Conservation (phyloP, 176 grass and related monocot genomes). For the Pontederia paniculata region DNA sequence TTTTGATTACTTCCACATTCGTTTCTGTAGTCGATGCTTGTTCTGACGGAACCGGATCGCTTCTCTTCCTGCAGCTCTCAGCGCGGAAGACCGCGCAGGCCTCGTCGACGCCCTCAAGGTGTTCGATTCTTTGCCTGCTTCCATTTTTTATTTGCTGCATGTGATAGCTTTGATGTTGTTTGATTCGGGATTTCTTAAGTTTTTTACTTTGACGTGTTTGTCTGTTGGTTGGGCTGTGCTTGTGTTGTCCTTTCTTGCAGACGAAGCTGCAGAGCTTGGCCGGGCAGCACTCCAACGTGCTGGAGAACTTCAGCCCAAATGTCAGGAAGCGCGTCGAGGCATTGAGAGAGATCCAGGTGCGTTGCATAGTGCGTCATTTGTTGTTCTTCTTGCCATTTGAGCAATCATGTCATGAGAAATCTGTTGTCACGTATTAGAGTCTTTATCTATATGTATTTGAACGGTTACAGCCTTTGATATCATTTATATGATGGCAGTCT, state of each 20-base stretch:
- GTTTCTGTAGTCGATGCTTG: neutral
- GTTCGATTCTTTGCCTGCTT: neutral
- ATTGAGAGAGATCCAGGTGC: conserved; percentile 14
- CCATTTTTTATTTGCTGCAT: neutral
- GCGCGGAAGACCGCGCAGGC: neutral
- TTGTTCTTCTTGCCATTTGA: neutral
- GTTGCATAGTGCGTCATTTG: neutral
- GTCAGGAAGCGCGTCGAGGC: conserved; percentile 10
- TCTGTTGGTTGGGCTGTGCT: neutral
- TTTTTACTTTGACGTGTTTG: neutral
- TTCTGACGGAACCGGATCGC: neutral
- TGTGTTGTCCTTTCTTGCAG: neutral
- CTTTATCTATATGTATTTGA: no score
- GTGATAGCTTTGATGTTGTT: neutral
- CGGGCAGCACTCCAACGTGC: neutral
- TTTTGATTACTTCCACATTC: neutral
- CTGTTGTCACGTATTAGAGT: neutral
- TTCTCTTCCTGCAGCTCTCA: neutral
- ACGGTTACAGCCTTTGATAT: no score
- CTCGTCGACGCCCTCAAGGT: conserved; percentile 4
- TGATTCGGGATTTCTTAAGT: neutral
- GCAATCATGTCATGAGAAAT: no score
- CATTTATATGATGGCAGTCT: no score
- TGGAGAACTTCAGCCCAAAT: conserved; percentile 1
- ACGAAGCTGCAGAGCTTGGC: conserved; percentile 3